A percentile compares a stretch with the other conserved stretches of the same genome.
phyloP scores from a whole-genome alignment of 2,329 filamentous ascomycete species.

The Colletotrichum sidae region DNA sequence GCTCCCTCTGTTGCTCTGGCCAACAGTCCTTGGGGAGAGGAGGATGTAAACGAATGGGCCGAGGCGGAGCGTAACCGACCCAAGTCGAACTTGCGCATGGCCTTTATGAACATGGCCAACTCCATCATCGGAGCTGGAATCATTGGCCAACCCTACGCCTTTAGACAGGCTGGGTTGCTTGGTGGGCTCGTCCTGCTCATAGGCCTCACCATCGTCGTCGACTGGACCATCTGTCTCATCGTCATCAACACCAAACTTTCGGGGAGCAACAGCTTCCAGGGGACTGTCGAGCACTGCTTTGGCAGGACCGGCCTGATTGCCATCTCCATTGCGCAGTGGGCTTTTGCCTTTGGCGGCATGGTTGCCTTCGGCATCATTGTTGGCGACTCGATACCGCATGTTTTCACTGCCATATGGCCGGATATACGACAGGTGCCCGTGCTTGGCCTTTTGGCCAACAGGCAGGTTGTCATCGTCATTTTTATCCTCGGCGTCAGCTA shows the following conservation, averaged over 20 bases:
- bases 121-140: constrained; percentile 88
- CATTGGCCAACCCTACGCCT: constrained; percentile 93
- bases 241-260: constrained; percentile 98
- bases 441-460: constrained; percentile 83
- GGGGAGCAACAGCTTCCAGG: constrained; percentile 93
- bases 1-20: constrained; percentile 81
- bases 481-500: constrained; percentile 89
- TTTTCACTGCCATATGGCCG: constrained; percentile 85
- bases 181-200: constrained; percentile 84
- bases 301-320: constrained; percentile 88
- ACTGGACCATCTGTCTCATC: constrained; percentile 98
- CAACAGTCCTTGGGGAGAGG: constrained; percentile 59
- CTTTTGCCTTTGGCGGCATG: constrained; percentile 99
- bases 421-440: constrained; percentile 78
- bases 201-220: constrained; percentile 82
- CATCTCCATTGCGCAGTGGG: constrained; percentile 92
- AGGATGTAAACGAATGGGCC: constrained; percentile 60
- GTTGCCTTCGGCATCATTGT: constrained; percentile 98
- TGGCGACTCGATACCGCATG: constrained; percentile 94
- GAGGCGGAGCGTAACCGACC: constrained; percentile 72
- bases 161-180: constrained; percentile 88
- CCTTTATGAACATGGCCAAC: constrained; percentile 99
- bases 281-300: constrained; percentile 96
- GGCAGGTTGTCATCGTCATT: constrained; percentile 86
- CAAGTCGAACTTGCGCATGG: constrained; percentile 85